Conservation (phyloP, 2,329 filamentous ascomycete species). For the Aspergillus bombycis region DNA sequence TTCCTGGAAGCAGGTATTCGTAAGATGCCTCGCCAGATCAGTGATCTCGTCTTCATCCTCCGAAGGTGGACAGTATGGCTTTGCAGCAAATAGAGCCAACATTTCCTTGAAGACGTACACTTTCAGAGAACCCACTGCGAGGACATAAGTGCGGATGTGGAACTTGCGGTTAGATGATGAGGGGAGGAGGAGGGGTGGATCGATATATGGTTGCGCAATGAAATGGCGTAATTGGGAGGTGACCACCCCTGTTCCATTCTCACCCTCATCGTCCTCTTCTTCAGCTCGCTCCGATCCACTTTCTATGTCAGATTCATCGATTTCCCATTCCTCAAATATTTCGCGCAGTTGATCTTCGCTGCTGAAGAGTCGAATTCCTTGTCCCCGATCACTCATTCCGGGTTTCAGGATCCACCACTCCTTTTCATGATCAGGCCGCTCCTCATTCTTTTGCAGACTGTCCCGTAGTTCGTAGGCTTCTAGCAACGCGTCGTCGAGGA, state of each 20-base stretch:
- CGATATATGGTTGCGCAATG: slow-evolving; percentile 91
- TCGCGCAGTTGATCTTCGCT: slow-evolving; percentile 79
- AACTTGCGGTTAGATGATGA: slow-evolving; percentile 76
- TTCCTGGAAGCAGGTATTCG: slow-evolving; percentile 90
- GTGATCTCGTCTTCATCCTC: slow-evolving; percentile 45
- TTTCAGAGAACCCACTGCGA: slow-evolving; percentile 75
- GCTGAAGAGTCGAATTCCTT: slow-evolving; percentile 88
- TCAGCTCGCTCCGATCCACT: slow-evolving; percentile 45
- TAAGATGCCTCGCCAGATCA: slow-evolving; percentile 77
- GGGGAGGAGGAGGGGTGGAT: slow-evolving; percentile 76
- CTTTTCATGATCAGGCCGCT: slow-evolving; percentile 62
- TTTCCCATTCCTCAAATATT: slow-evolving; percentile 94
- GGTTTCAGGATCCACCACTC: slow-evolving; percentile 99
- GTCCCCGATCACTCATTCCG: slow-evolving; percentile 93
- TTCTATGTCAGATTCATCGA: slow-evolving; percentile 58
- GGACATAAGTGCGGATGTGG: slow-evolving; percentile 89
- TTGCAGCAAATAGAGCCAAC: slow-evolving; percentile 88
- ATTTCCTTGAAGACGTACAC: slow-evolving; percentile 88
- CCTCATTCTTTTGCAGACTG: slow-evolving; percentile 71
- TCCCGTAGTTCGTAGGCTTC: slow-evolving; percentile 87
- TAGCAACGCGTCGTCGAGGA: slow-evolving; percentile 87
- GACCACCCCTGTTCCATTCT: slow-evolving; percentile 61
- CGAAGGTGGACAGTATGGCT: slow-evolving; percentile 68
- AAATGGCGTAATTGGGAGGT: slow-evolving; percentile 95
- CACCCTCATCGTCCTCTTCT: slow-evolving; percentile 21